Percentiles rank a stretch among this genome's conserved stretches.
phyloP scores from a whole-genome alignment of 1,139 yeast genomes.

The Insectozyma bohioensis region DNA sequence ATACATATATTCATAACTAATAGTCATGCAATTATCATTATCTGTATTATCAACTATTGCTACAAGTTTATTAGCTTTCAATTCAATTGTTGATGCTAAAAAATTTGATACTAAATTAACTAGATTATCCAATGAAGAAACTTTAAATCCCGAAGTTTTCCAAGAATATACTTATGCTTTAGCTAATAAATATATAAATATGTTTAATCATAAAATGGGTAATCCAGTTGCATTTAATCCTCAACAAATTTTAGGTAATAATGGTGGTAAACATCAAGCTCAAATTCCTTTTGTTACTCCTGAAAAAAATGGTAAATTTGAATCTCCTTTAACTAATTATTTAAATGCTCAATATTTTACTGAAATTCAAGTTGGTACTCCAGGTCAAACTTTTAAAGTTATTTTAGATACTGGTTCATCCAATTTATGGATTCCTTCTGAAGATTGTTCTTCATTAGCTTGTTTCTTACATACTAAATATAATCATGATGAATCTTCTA shows the following conservation, averaged over 20 bases:
- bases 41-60: constrained; percentile 48
- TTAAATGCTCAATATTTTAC: constrained; percentile 94
- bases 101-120: constrained; percentile 61
- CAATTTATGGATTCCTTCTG: constrained; percentile 93
- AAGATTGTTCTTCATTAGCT: constrained; percentile 88
- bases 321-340: constrained; percentile 86
- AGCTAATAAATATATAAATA: constrained; percentile 67
- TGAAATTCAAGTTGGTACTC: constrained; percentile 87
- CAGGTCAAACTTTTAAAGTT: constrained; percentile 88
- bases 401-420: constrained; percentile 95
- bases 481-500: constrained; percentile 74
- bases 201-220: constrained; percentile 44
- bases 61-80: constrained; percentile 46
- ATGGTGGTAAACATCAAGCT: constrained; percentile 17
- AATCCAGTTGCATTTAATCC: constrained; percentile 22
- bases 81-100: constrained; percentile 53
- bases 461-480: constrained; percentile 91
- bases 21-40: constrained; percentile 38
- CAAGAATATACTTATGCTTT: constrained; percentile 66
- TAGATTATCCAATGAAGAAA: constrained; percentile 63
- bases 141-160: constrained; percentile 58
- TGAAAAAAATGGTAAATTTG: constrained; percentile 40
- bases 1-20: no score
- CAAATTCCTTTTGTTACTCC: constrained; percentile 48
- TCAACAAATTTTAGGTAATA: constrained; percentile 12